A percentile compares a stretch with the other conserved stretches of the same genome.
Evolutionary conservation across 805 yeast genomes (phyloP).

Genomic region (Metschnikowia santaceciliae): DNA sequence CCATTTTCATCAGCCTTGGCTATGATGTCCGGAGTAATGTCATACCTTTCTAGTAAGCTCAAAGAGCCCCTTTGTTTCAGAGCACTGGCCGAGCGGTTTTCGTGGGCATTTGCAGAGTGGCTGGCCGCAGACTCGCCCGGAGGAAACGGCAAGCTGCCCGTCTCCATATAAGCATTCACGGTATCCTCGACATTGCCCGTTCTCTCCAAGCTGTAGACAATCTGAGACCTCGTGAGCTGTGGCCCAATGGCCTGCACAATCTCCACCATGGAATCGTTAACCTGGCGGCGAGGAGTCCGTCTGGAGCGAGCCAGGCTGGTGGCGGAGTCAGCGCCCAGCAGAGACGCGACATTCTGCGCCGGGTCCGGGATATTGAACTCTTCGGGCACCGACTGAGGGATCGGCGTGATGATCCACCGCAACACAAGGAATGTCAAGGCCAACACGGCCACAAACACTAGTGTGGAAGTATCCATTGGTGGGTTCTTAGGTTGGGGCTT

Average conservation of each 20-base stretch:
- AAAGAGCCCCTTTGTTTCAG: not conserved
- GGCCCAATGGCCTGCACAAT: slow-evolving; percentile 85
- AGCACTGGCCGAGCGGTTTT: not conserved
- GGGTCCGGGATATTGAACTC: slow-evolving; percentile 19
- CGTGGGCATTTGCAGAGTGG: not conserved
- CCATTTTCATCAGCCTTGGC: slow-evolving; percentile 19
- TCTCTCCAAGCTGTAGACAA: slow-evolving; percentile 65
- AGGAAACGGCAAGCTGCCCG: slow-evolving; percentile 50
- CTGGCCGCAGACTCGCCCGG: slow-evolving; percentile 3
- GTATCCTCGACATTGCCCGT: slow-evolving; percentile 82
- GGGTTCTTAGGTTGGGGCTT: not conserved
- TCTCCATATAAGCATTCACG: slow-evolving; percentile 63
- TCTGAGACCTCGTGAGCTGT: slow-evolving; percentile 60
- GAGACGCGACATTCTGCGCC: slow-evolving; percentile 1
- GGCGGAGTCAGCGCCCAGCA: not conserved
- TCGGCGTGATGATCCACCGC: slow-evolving; percentile 64
- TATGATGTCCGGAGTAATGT: slow-evolving; percentile 19
- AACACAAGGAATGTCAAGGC: slow-evolving; percentile 54
- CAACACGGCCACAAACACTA: slow-evolving; percentile 46
- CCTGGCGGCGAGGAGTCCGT: slow-evolving; percentile 38
- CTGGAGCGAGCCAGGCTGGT: slow-evolving; percentile 4
- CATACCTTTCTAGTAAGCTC: slow-evolving; percentile 41
- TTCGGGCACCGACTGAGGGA: slow-evolving; percentile 36
- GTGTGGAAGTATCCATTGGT: slow-evolving; percentile 51
- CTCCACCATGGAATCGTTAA: slow-evolving; percentile 73